Evolutionary conservation across 192 early-diverging fungal species (phyloP), one percentile per base, ranked within the genome.

Genomic region (Diversispora eburnea): DNA sequence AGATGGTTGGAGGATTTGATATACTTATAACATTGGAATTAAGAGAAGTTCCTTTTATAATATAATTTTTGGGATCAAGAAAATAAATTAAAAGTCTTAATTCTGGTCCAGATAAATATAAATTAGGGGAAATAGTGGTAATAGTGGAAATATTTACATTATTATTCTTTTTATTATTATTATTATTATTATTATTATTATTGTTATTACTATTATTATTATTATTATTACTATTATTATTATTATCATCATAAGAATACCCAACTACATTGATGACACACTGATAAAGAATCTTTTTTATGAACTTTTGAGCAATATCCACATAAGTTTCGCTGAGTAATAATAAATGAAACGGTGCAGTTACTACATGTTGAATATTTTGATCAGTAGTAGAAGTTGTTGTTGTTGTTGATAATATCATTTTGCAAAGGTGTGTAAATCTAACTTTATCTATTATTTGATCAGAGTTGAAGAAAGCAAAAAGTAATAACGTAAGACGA

Each of bases 61-160:
- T 55, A 54, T 78, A 81, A 25, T 74, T 77, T 41, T 77, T 77
- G 57, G 67, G 33, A 59, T 81, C 76, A 12, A 81, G 67, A 62
- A 65, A 77, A 8, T 76, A 59, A 72, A 81, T 75, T 6, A 81
- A 39, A 15, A 81, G 66, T 12, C 76, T 61, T 17, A 81, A 61
- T 69, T 81, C 79, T 47, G 76, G 65, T 15, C 79, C 79, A n/a
- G 79, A 77, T 10, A 81, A 67, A 57, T 81, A 81, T 10, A 80
- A 74, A 0, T 70, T 57, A 15, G 72, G 43, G 15, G 66, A 54
- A 54, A n/a, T n/a, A n/a, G 51, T 51, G 0, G 9, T n/a, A n/a
- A 9, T 51, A 0, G 9, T 3, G 25, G 22, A 5, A 39, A 25
- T 33, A 33, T 33, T 33, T 33, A 33, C 25, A 33, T 33, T 33